Conservation (phyloP, 2,329 filamentous ascomycete genomes). For the Trichoderma sp. region DNA sequence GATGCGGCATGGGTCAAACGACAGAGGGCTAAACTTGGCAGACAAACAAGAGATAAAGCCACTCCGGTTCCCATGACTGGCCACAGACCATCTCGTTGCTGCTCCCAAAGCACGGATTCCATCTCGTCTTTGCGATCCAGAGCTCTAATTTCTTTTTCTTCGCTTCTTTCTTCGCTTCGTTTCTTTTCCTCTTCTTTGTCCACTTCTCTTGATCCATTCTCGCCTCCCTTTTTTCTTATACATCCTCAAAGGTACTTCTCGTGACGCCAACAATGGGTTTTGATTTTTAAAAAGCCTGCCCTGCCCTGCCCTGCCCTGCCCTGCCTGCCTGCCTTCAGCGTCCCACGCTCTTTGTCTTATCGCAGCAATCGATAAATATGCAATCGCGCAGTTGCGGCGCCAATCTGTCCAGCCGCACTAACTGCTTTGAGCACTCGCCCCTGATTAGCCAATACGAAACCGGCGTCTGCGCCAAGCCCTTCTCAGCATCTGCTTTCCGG, state of each 20-base stretch:
- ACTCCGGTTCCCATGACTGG: slow-evolving; percentile 1
- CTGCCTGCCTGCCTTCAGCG: background rate
- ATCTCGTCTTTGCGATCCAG: background rate
- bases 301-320: too few species aligned
- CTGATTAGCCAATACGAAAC: slow-evolving; percentile 24
- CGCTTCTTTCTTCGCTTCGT: background rate
- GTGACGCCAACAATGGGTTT: background rate
- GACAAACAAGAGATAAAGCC: slow-evolving; percentile 10
- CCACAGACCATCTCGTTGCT: background rate
- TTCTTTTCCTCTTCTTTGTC: background rate
- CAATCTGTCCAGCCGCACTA: slow-evolving; percentile 19
- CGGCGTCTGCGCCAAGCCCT: slow-evolving; percentile 22
- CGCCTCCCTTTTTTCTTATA: background rate
- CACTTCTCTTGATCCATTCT: background rate
- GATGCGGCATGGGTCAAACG: slow-evolving; percentile 13
- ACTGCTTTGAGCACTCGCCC: slow-evolving; percentile 25
- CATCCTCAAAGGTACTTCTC: too few species aligned
- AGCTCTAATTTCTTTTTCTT: slow-evolving; percentile 11
- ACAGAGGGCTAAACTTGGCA: background rate
- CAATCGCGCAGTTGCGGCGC: slow-evolving; percentile 4
- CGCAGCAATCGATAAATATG: slow-evolving; percentile 3
- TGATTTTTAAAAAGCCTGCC: background rate
- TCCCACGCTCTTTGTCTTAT: background rate
- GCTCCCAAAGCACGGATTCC: background rate
- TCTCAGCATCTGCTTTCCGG: slow-evolving; percentile 19